Evolutionary conservation across 208 protist genomes (phyloP).

Genomic region (Angomonas deanei): DNA sequence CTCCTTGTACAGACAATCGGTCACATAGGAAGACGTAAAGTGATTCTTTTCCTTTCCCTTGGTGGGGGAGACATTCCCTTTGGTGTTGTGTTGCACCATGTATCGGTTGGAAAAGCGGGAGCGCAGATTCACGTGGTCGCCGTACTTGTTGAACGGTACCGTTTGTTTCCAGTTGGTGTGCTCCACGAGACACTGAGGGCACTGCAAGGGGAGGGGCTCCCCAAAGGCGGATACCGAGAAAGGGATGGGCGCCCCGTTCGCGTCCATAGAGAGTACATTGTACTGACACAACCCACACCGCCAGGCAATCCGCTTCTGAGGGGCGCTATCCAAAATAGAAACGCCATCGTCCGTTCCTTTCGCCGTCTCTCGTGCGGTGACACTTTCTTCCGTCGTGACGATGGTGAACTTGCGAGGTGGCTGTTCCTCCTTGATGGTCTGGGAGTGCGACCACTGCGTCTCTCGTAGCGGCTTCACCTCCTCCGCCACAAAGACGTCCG

Average conservation of each 20-base stretch:
- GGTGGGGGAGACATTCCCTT: not conserved
- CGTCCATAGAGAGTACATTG: slow-evolving; percentile 77
- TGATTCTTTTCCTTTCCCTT: too few species aligned
- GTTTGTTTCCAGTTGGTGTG: slow-evolving; percentile 69
- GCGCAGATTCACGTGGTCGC: slow-evolving; percentile 71
- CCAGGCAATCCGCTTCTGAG: slow-evolving; percentile 56
- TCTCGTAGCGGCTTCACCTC: too few species aligned
- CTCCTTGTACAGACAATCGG: not conserved
- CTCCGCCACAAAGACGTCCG: too few species aligned
- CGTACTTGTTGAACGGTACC: slow-evolving; percentile 63
- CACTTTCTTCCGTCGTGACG: not conserved
- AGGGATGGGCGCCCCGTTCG: slow-evolving; percentile 58
- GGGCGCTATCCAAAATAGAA: not conserved
- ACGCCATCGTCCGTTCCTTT: not conserved
- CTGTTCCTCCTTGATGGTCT: not conserved
- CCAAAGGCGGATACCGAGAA: slow-evolving; percentile 64
- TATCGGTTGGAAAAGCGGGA: slow-evolving; percentile 66
- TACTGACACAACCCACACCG: slow-evolving; percentile 78
- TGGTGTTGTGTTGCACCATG: not conserved
- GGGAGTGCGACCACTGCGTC: too few species aligned
- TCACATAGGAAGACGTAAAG: not conserved
- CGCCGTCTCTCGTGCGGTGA: not conserved
- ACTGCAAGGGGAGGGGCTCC: slow-evolving; percentile 60
- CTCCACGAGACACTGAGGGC: slow-evolving; percentile 60
- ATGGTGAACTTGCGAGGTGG: not conserved